A percentile compares a stretch with the other conserved stretches of the same genome.
phyloP scores from a whole-genome alignment of 495 filamentous ascomycete species.

The Penicillium coprophilum region DNA sequence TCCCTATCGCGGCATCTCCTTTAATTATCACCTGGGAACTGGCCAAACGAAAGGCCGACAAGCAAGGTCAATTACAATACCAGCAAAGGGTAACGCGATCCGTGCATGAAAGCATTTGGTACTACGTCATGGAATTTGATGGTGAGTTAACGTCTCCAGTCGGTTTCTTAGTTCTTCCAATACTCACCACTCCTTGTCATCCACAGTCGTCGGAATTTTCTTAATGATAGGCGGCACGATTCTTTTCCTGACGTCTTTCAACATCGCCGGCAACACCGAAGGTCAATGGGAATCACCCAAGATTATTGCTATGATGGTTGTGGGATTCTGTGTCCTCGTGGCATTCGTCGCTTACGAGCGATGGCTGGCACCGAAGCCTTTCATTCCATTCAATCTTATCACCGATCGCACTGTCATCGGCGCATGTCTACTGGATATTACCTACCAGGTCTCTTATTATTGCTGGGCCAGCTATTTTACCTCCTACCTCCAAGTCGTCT shows the following conservation, averaged over 20 bases:
- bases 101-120: slow-evolving; percentile 38
- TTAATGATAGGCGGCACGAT: slow-evolving; percentile 56
- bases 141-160: slow-evolving; percentile 21
- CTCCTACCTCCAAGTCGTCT: slow-evolving; percentile 69
- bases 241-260: slow-evolving; percentile 63
- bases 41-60: slow-evolving; percentile 57
- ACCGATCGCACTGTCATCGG: slow-evolving; percentile 63
- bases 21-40: slow-evolving; percentile 46
- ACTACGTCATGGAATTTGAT: slow-evolving; percentile 61
- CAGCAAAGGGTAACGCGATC: slow-evolving; percentile 40
- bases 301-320: slow-evolving; percentile 57
- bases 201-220: slow-evolving; percentile 52
- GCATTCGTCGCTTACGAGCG: slow-evolving; percentile 58
- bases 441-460: slow-evolving; percentile 56
- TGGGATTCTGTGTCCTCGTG: slow-evolving; percentile 54
- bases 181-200: not conserved
- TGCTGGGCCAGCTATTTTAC: slow-evolving; percentile 60
- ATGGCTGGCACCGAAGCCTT: slow-evolving; percentile 51
- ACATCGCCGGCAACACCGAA: slow-evolving; percentile 43
- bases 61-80: slow-evolving; percentile 29
- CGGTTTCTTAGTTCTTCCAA: not conserved
- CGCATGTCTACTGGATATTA: slow-evolving; percentile 56
- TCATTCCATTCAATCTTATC: slow-evolving; percentile 60
- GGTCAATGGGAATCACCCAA: slow-evolving; percentile 50
- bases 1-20: slow-evolving; percentile 52